Percentiles rank a stretch among this genome's conserved stretches.
Conservation (phyloP, 192 early-diverging fungal genomes). For the Gryganskiella cystojenkinii region DNA sequence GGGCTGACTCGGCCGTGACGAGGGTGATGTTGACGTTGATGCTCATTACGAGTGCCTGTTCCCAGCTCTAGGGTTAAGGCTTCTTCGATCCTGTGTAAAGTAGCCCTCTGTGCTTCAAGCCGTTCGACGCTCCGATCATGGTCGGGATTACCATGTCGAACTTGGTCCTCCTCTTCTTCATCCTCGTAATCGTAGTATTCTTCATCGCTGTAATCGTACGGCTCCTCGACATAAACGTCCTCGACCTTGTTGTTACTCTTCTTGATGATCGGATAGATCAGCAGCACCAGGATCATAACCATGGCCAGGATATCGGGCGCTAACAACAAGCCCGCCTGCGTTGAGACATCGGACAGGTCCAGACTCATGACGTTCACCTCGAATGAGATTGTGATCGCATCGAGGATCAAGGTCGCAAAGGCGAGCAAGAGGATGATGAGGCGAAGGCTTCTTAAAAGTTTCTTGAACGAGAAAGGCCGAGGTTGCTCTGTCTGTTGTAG, state of each 20-base stretch:
- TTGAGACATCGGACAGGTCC: not conserved
- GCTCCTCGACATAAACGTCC: not conserved
- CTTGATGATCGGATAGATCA: constrained; percentile 7
- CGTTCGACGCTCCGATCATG: too few species aligned
- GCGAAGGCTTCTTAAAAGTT: constrained; percentile 10
- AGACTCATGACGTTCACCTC: constrained; percentile 39
- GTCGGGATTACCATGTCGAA: too few species aligned
- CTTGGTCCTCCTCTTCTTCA: too few species aligned
- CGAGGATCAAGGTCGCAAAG: constrained; percentile 35
- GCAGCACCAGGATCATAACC: constrained; percentile 6
- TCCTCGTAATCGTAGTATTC: not conserved
- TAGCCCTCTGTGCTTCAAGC: too few species aligned
- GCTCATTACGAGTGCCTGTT: too few species aligned
- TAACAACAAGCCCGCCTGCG: constrained; percentile 19
- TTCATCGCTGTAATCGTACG: not conserved
- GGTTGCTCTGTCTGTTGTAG: not conserved
- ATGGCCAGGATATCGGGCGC: constrained; percentile 31
- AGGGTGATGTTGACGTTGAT: too few species aligned
- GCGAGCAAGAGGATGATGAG: constrained; percentile 19
- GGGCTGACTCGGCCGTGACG: too few species aligned
- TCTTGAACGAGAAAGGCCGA: not conserved
- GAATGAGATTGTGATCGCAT: constrained; percentile 46
- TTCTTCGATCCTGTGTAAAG: too few species aligned
- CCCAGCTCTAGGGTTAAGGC: too few species aligned
- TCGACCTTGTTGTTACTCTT: not conserved